phyloP scores from a whole-genome alignment of 2,329 filamentous ascomycete species.

The Pyrenochaeta sp. region DNA sequence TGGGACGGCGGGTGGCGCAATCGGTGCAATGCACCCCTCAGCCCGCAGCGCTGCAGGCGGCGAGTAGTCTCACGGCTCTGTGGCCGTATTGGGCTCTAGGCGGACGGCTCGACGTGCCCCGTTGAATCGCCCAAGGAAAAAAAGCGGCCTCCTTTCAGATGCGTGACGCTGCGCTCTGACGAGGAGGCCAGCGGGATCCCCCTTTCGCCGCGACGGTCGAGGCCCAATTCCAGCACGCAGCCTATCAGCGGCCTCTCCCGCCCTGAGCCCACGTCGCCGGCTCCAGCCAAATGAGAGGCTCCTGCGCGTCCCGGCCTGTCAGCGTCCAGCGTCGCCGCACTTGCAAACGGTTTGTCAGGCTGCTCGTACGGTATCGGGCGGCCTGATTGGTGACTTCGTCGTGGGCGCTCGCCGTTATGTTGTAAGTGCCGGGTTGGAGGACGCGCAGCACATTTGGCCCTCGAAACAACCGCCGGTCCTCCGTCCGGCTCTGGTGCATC shows the following conservation, averaged over 20 bases:
- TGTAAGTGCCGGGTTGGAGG: neutral
- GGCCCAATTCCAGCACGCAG: conserved; percentile 11
- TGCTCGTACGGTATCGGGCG: conserved; percentile 5
- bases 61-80: conserved; percentile 2
- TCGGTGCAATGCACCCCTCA: conserved; percentile 8
- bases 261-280: conserved; percentile 7
- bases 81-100: conserved; percentile 1
- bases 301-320: conserved; percentile 14
- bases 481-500: conserved; percentile 1
- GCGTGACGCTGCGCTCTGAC: neutral
- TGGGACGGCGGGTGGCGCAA: conserved; percentile 22
- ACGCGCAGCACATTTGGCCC: conserved; percentile 5
- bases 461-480: neutral
- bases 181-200: conserved; percentile 5
- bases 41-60: conserved; percentile 2
- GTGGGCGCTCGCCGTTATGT: conserved; percentile 5
- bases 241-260: conserved; percentile 25
- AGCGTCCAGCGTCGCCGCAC: conserved; percentile 15
- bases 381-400: conserved; percentile 23
- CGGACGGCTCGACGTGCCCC: neutral
- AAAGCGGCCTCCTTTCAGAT: neutral
- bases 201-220: conserved; percentile 13
- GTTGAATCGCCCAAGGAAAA: conserved; percentile 4
- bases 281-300: conserved; percentile 3
- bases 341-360: conserved; percentile 13